Base-by-base conservation (phyloP, 2,329 filamentous ascomycete species). In the Clonostachys sp. region DNA sequence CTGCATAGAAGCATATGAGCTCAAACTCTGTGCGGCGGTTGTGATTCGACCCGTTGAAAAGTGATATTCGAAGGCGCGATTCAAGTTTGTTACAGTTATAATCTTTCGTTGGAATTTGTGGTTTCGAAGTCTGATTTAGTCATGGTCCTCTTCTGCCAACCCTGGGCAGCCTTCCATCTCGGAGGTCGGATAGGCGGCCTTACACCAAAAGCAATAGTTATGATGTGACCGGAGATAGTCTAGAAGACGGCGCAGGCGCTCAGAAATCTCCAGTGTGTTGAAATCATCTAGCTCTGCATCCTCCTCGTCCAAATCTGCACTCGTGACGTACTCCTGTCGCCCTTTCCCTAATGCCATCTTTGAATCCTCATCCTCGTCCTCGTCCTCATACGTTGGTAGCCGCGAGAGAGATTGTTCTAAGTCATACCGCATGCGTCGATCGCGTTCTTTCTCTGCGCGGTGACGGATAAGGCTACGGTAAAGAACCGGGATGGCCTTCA, bases 121-220 rank as follows among this genome's bases (percentile, higher is more conserved):
- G 13, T 16, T 34, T 44, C n/a, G 16, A 34, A 9, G 34, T 34
- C 24, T 12, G 8, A 41, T 40, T 57, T 44, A 71, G 56, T 85
- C 81, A 51, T 86, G 82, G 57, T 96, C 91, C 59, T 96, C 91
- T 66, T 96, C 94, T 1, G 83, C 87, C 35, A 85, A 48, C 1
- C 94, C 94, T 0, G 94, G 92, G 73, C 94, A 99, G 0, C 89
- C 91, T 12, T 94, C 89, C 86, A 96, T 84, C 35, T 72, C 67
- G 35, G 71, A 72, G 59, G 90, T 83, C 0, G 83, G 79, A 63
- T 96, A 99, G 45, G 74, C 73, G 65, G 79, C 87, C 64, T 96
- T 97, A 68, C 94, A 99, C 88, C 91, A 99, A 63, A 96, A 96
- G 70, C 94, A 99, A 63, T 99, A 99, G 41, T 75, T 68, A 59